Evolutionary conservation across 2,329 filamentous ascomycete species (phyloP), one percentile per base, ranked within the genome.

Genomic region (Dendrostoma leiphaemia): DNA sequence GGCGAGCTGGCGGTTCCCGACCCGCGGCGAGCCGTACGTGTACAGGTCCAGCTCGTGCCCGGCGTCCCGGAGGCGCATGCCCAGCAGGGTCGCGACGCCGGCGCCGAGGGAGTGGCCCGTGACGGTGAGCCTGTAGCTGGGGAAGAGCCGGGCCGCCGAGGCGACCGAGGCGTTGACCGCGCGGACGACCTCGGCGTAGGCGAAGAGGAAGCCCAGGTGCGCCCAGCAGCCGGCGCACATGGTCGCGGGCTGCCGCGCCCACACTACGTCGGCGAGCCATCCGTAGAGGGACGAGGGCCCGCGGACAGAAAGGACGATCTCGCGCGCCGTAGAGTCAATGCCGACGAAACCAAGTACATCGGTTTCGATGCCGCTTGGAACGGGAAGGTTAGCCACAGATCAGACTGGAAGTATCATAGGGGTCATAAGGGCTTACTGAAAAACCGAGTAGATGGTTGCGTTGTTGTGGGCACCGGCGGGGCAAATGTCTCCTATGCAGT

Each of bases 71-170:
- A 88, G 69, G 60, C 81, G 75, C 1, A 77, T 81, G 0, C 77
- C 81, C 0, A 76, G 85, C 4, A 90, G 66, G 8, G 79, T 82
- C 31, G 80, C 83, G 3, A 90, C 72, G 7, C 85, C 85, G 28
- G 75, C 87, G 46, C 87, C 87, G 3, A 90, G 80, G 10, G 83
- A 87, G 72, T 90, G 86, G 29, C 87, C 88, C 0, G 84, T 84
- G 15, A 78, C 68, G 17, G 86, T 65, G 64, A 88, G 63, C 43
- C 66, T 67, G 72, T 79, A 86, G 38, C 56, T 60, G 0, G 84
- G 82, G 68, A 82, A 70, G 21, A 72, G 67, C 2, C 65, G 62
- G 35, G 64, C 66, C 2, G 81, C 81, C 2, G 67, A 58, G 15
- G 67, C 60, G 21, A 88, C 64, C 48, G 74, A 75, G 2, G 64